Evolutionary conservation across 495 filamentous ascomycete genomes (phyloP).

Genomic region (Darksidea phi): DNA sequence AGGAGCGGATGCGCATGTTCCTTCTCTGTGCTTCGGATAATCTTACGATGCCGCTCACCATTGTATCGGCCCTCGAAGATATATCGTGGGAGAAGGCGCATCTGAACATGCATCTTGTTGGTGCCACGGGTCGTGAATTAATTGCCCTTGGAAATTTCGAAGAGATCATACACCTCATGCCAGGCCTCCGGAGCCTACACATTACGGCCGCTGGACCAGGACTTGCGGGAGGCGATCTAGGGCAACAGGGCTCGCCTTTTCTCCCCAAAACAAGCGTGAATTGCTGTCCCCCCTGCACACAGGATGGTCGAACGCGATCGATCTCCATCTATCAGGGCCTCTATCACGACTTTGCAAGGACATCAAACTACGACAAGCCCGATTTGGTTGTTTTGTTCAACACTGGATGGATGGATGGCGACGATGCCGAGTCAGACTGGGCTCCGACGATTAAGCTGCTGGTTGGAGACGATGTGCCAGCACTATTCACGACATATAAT

Average conservation of each 20-base stretch:
- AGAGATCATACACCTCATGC: slow-evolving; percentile 21
- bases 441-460: slow-evolving; percentile 16
- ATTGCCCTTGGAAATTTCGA: slow-evolving; percentile 12
- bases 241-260: neutral
- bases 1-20: slow-evolving; percentile 21
- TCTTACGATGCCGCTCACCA: slow-evolving; percentile 25
- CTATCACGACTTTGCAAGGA: slow-evolving; percentile 21
- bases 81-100: slow-evolving; percentile 2
- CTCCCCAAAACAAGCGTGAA: slow-evolving; percentile 3
- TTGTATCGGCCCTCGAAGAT: slow-evolving; percentile 20
- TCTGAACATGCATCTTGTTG: slow-evolving; percentile 17
- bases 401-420: slow-evolving; percentile 13
- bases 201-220: slow-evolving; percentile 11
- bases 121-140: slow-evolving; percentile 15
- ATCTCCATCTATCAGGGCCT: slow-evolving; percentile 8
- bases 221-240: neutral
- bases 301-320: slow-evolving; percentile 6
- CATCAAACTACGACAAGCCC: slow-evolving; percentile 11
- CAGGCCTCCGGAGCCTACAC: slow-evolving; percentile 6
- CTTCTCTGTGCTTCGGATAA: slow-evolving; percentile 14
- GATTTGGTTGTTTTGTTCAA: slow-evolving; percentile 21
- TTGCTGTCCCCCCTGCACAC: slow-evolving; percentile 14
- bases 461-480: neutral
- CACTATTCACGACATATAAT: slow-evolving; percentile 24
- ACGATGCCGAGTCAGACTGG: slow-evolving; percentile 16